Evolutionary conservation across 2,329 filamentous ascomycete genomes (phyloP).

Genomic region (Colletotrichum destructivum): DNA sequence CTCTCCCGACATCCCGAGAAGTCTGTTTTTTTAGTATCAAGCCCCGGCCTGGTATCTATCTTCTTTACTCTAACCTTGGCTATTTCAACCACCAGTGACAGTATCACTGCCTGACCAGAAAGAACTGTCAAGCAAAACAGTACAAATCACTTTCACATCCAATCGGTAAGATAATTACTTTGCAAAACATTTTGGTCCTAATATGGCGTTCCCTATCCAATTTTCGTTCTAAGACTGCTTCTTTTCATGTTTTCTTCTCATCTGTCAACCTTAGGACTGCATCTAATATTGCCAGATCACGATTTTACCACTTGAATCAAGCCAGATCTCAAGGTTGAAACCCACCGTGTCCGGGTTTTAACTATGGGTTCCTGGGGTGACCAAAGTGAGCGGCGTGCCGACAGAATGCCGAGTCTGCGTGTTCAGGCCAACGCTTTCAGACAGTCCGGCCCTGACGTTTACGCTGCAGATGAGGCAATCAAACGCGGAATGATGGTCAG

Average conservation of each 20-base stretch:
- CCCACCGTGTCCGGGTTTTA: background rate
- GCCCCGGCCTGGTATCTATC: no score
- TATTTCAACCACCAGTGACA: no score
- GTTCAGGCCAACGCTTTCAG: background rate
- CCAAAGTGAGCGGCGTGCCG: constrained; percentile 8
- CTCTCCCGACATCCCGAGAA: background rate
- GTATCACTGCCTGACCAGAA: no score
- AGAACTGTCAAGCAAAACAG: no score
- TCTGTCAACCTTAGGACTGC: background rate
- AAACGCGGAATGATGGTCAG: constrained; percentile 32
- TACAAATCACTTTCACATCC: no score
- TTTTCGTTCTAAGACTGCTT: background rate
- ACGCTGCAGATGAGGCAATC: background rate
- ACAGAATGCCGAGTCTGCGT: constrained; percentile 28
- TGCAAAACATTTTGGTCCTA: no score
- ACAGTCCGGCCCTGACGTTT: background rate
- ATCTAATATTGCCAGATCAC: background rate
- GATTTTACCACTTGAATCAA: background rate
- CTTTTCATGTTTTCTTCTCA: background rate
- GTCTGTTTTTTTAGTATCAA: no score
- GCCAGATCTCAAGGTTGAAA: no score
- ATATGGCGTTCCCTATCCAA: background rate
- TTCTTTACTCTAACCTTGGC: no score
- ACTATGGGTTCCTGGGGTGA: constrained; percentile 33
- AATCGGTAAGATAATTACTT: no score